Conservation (phyloP, 2,329 filamentous ascomycete species). For the Delphinella strobiligena region DNA sequence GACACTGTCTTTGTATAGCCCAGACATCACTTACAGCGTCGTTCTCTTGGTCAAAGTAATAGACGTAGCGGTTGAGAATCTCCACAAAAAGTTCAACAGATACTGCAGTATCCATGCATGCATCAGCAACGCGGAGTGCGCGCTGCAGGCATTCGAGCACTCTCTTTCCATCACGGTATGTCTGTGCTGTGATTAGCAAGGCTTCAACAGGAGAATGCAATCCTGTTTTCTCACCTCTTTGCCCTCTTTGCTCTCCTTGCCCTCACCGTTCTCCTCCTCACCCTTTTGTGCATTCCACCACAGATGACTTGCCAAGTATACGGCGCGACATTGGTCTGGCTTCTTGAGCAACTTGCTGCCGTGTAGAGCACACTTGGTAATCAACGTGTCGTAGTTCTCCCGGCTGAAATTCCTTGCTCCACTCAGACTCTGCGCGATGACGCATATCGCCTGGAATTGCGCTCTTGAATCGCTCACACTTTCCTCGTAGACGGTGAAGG, state of each 20-base stretch:
- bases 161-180: conserved; percentile 94
- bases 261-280: conserved; percentile 52
- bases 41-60: conserved; percentile 99
- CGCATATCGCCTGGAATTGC: conserved; percentile 94
- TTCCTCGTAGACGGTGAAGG: conserved; percentile 96
- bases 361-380: conserved; percentile 93
- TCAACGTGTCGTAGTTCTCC: conserved; percentile 97
- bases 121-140: conserved; percentile 88
- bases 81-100: conserved; percentile 97
- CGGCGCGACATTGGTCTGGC: conserved; percentile 92
- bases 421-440: conserved; percentile 81
- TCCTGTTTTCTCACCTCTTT: conserved; percentile 4
- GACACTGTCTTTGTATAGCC: too few relatives aligned
- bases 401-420: conserved; percentile 82
- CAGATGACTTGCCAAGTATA: conserved; percentile 90
- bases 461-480: conserved; percentile 89
- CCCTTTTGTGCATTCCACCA: conserved; percentile 92
- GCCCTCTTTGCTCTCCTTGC: conserved; percentile 17
- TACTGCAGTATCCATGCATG: conserved; percentile 96
- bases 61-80: conserved; percentile 95
- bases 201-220: neutral
- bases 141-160: conserved; percentile 94
- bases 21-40: conserved; percentile 54
- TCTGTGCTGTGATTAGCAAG: conserved; percentile 36
- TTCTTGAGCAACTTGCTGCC: conserved; percentile 95